Base-by-base conservation (phyloP, 2,329 filamentous ascomycete species). In the Pseudogymnoascus sp. region DNA sequence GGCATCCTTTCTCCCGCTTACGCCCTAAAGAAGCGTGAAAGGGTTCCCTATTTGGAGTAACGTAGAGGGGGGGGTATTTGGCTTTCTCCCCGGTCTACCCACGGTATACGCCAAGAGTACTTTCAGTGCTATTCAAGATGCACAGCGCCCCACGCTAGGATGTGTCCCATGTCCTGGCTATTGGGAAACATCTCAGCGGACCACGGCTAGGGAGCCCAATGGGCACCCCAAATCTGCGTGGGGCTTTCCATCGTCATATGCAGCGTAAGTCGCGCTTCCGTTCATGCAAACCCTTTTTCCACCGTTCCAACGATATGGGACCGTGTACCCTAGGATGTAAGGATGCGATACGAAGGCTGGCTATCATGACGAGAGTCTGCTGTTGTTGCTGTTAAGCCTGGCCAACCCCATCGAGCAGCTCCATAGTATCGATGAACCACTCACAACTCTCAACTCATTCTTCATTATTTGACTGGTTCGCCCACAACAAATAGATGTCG, bases 211-310 rank as follows among this genome's bases (percentile, higher is more conserved):
- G 49, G 49, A 33, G 49, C 49, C 49, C 49, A 55, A 55, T 55
- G n/a, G 28, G 9, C 45, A 19, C 28, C 45, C 49, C n/a, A 55
- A 55, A 5, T 33, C 3, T 28, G 9, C 49, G 49, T 55, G 49
- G 49, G 49, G 49, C 49, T 33, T 55, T 55, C 45, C n/a, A 55
- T 19, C 45, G 45, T 55, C 49, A 55, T 33, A 55, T 55, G 25
- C n/a, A 55, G n/a, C 19, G 25, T 8, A 55, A 19, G 25, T 55
- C 49, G 45, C 49, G 49, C 49, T 55, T 33, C 28, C n/a, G 25
- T 12, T 33, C 33, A 12, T 60, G 19, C 19, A 38, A 60, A 60
- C 2, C 19, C 33, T 39, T 38, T 58, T 60, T 39, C 33, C 4
- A 25, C 35, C 9, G n/a, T 60, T 39, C 33, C 58, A 11, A 60